Percentiles rank a stretch among this genome's conserved stretches.
Conservation (phyloP, 1,284 basidiomycete genomes). For the Pseudozyma sp. region DNA sequence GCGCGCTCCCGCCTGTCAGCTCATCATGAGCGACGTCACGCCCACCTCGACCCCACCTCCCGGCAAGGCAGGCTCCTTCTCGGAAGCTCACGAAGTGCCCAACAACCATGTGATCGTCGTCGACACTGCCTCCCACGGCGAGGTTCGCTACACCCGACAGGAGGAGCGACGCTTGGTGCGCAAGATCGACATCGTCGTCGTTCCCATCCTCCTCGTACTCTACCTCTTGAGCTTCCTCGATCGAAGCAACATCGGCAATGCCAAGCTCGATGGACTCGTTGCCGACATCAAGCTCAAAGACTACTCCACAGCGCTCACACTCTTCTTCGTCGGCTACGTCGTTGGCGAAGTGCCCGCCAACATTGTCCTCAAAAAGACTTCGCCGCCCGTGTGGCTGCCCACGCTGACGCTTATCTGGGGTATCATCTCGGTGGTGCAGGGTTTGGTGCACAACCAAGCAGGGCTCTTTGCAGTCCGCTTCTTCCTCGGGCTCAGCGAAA, state of each 20-base stretch:
- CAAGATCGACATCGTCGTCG: constrained; percentile 55
- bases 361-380: constrained; percentile 72
- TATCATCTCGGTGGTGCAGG: constrained; percentile 75
- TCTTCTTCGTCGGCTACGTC: constrained; percentile 60
- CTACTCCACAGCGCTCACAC: constrained; percentile 43
- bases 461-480: constrained; percentile 75
- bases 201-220: constrained; percentile 54
- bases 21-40: constrained; percentile 22
- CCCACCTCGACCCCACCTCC: constrained; percentile 19
- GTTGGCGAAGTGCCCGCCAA: constrained; percentile 56
- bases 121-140: constrained; percentile 19
- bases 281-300: constrained; percentile 48
- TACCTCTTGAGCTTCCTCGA: constrained; percentile 55
- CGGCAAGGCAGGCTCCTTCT: constrained; percentile 17
- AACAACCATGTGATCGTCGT: constrained; percentile 9
- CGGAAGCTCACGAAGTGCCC: constrained; percentile 18
- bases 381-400: constrained; percentile 76
- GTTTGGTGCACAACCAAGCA: constrained; percentile 73
- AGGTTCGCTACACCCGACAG: constrained; percentile 44
- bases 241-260: constrained; percentile 55
- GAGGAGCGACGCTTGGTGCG: constrained; percentile 52
- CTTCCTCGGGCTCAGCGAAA: constrained; percentile 68
- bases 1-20: not conserved
- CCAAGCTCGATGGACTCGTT: constrained; percentile 54
- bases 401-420: constrained; percentile 75